A percentile compares a stretch with the other conserved stretches of the same genome.
Evolutionary conservation across 2,329 filamentous ascomycete genomes (phyloP).

Genomic region (Claviceps paspali): DNA sequence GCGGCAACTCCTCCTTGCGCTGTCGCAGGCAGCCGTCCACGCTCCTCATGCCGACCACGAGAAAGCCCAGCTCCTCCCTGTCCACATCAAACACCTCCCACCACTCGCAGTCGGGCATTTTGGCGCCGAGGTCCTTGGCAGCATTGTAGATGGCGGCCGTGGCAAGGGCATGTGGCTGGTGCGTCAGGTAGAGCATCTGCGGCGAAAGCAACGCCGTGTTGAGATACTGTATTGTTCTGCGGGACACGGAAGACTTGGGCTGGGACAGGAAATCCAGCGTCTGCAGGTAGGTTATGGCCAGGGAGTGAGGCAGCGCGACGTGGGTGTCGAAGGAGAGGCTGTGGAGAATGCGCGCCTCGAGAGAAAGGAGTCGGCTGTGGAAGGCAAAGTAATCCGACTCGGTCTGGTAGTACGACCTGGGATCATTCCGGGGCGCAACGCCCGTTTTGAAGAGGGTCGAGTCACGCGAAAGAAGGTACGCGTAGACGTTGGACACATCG

Average conservation of each 20-base stretch:
- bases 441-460: conserved; percentile 37
- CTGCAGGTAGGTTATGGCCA: conserved; percentile 86
- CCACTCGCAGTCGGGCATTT: conserved; percentile 75
- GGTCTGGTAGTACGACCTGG: conserved; percentile 50
- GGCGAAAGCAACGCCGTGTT: conserved; percentile 77
- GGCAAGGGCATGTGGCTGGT: conserved; percentile 74
- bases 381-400: conserved; percentile 56
- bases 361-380: conserved; percentile 49
- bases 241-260: conserved; percentile 38
- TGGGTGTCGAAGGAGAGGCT: conserved; percentile 70
- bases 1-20: conserved; percentile 42
- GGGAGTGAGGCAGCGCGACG: conserved; percentile 69
- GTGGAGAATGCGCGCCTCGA: conserved; percentile 64
- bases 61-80: conserved; percentile 81
- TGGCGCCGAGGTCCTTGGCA: conserved; percentile 58
- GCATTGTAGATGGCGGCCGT: conserved; percentile 86
- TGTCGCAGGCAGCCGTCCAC: conserved; percentile 52
- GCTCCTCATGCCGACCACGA: conserved; percentile 75
- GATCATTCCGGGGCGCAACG: conserved; percentile 21
- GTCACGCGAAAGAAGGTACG: conserved; percentile 54
- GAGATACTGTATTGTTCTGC: conserved; percentile 58
- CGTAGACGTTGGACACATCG: conserved; percentile 72
- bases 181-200: conserved; percentile 79
- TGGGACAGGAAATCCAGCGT: conserved; percentile 54
- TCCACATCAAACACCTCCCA: conserved; percentile 98